phyloP scores from a whole-genome alignment of 768 basidiomycete species.

The Amanita thiersii region DNA sequence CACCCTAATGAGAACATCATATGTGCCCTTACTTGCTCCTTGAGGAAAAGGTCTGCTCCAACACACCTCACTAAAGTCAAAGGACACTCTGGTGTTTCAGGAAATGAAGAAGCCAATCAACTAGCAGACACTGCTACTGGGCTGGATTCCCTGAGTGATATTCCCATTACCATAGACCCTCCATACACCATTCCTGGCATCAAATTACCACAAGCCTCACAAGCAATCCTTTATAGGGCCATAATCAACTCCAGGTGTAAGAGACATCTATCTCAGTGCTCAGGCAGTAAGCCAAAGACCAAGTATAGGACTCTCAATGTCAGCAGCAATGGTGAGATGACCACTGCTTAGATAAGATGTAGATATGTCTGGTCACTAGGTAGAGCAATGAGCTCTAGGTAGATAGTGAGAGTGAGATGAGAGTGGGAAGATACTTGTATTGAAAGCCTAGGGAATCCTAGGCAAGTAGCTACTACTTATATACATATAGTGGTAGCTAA shows the following conservation, averaged over 20 bases:
- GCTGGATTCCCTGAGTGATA: not conserved
- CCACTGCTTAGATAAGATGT: too few relatives aligned
- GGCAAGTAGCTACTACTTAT: too few relatives aligned
- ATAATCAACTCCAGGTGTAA: slow-evolving; percentile 1
- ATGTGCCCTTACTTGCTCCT: not conserved
- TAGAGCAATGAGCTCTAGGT: too few relatives aligned
- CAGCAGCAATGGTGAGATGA: too few relatives aligned
- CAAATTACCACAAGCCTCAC: slow-evolving; percentile 12
- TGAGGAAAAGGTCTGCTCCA: slow-evolving; percentile 10
- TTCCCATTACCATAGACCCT: slow-evolving; percentile 2
- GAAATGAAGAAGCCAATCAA: slow-evolving; percentile 17
- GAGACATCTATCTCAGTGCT: too few relatives aligned
- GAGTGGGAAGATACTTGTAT: too few relatives aligned
- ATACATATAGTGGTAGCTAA: too few relatives aligned
- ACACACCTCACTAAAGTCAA: slow-evolving; percentile 18
- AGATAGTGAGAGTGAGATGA: too few relatives aligned
- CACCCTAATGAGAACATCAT: slow-evolving; percentile 12
- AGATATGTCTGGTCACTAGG: too few relatives aligned
- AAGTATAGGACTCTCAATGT: too few relatives aligned
- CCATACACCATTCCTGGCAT: slow-evolving; percentile 7
- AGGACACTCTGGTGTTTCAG: slow-evolving; percentile 13
- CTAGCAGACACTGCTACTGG: slow-evolving; percentile 13
- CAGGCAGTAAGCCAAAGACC: too few relatives aligned
- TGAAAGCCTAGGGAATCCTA: too few relatives aligned
- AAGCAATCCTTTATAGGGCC: slow-evolving; percentile 12